Evolutionary conservation across 768 basidiomycete genomes (phyloP), one percentile per base, ranked within the genome.

Genomic region (Sutorius australiensis): DNA sequence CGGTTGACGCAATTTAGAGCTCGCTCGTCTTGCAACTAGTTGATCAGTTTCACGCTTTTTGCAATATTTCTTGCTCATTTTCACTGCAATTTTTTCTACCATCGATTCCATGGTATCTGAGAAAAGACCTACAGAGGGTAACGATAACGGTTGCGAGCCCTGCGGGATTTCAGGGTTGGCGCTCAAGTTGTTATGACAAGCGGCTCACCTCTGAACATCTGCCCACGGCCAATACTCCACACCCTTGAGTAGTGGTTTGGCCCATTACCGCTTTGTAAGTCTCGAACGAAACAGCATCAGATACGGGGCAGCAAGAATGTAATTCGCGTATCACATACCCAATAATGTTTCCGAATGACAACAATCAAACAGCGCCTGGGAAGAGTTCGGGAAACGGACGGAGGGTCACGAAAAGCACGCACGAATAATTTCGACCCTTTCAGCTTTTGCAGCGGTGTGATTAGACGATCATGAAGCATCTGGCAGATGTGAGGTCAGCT

Each of bases 291-390:
- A 11, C 6, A 28, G 21, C 5, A 30, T 42, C 27, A 46, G 7
- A 33, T 36, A 4, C 16, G 12, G 11, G 12, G 24, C 7, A n/a
- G 4, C n/a, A 19, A 43, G 3, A 11, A 33, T 6, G 0, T 14
- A 10, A 36, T 49, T 17, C 16, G 9, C 16, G 16, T 10, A 32
- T 36, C 6, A 55, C 49, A 44, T 45, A 69, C 67, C 61, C 27
- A 68, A 43, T 2, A 68, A 34, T 7, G 40, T 58, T 16, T 69
- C 67, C 0, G 67, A 69, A 14, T 69, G 67, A 16, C 67, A 69
- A 7, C 66, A 68, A n/a, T 68, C 67, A 3, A 69, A 58, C 19
- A 68, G 55, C 8, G 63, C 57, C 67, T 68, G 19, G 8, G 16
- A 4, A 27, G 24, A 37, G 8, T 17, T 65, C 34, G 53, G 31